Percentiles rank a stretch among this genome's conserved stretches.
These are phyloP conservation scores for Balamuthia mandrillaris DNA, from an alignment of 208 protist genomes.

Conservation along the genomic window DNA sequence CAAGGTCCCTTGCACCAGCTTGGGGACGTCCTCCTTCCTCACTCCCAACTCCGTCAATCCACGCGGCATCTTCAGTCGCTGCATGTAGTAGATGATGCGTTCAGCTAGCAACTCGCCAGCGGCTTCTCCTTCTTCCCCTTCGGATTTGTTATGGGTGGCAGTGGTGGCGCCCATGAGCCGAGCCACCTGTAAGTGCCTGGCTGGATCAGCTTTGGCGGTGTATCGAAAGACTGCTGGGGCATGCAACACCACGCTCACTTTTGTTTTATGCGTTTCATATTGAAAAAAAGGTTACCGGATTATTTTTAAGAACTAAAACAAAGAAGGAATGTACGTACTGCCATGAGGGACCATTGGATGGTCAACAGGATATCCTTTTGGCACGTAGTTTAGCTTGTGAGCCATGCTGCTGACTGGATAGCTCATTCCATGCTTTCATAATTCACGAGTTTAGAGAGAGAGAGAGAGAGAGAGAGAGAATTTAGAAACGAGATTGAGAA, in stretches of 20 bases:
- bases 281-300: not conserved
- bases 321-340: not conserved
- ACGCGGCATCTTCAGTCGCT: conserved; percentile 45
- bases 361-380: conserved; percentile 19
- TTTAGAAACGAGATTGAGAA: not conserved
- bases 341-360: conserved; percentile 59
- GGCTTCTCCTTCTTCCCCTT: not conserved
- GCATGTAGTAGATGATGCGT: conserved; percentile 48
- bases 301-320: not conserved
- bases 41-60: conserved; percentile 56
- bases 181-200: conserved; percentile 27
- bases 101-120: conserved; percentile 41
- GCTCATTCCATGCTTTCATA: conserved; percentile 43
- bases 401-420: conserved; percentile 52
- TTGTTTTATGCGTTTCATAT: not conserved
- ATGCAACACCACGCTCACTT: conserved; percentile 52
- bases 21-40: conserved; percentile 36
- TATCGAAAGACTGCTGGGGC: conserved; percentile 61
- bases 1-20: conserved; percentile 48
- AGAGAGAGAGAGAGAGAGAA: not conserved
- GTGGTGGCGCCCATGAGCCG: not conserved
- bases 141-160: not conserved
- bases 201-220: conserved; percentile 40
- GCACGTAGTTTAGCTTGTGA: not conserved
- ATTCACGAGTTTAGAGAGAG: not conserved